Evolutionary conservation across 257 asterid species (phyloP).

Genomic region (Solanum medicagineum): DNA sequence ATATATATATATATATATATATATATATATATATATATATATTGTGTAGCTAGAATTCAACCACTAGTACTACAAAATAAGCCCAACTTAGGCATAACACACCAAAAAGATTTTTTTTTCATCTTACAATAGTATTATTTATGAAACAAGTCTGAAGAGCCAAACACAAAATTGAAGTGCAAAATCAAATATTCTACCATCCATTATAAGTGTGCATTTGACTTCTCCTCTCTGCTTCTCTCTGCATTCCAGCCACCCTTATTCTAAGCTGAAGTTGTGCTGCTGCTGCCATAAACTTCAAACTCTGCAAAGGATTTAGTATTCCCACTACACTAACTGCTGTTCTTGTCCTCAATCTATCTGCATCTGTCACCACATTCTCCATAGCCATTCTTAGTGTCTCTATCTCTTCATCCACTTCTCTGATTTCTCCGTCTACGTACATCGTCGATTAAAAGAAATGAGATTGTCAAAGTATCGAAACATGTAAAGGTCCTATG

Average conservation of each 20-base stretch:
- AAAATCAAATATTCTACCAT: neutral
- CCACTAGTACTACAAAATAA: neutral
- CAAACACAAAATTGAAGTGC: neutral
- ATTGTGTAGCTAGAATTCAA: neutral
- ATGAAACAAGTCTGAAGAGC: neutral
- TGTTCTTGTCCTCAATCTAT: conserved; percentile 26
- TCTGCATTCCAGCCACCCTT: conserved; percentile 13
- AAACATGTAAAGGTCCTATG: neutral
- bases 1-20: neutral
- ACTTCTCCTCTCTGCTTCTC: conserved; percentile 4
- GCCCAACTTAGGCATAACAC: neutral
- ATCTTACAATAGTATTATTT: neutral
- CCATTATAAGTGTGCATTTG: neutral
- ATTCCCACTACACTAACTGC: conserved; percentile 24
- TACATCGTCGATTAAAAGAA: neutral
- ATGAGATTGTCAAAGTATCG: neutral
- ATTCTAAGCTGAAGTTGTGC: conserved; percentile 13
- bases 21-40: too few species aligned
- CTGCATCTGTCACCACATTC: conserved; percentile 31
- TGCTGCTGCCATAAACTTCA: conserved; percentile 30
- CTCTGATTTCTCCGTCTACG: neutral
- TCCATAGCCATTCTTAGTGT: conserved; percentile 18
- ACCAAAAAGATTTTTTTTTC: neutral
- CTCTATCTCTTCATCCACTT: conserved; percentile 9
- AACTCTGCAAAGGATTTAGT: conserved; percentile 28